Percentiles rank a stretch among this genome's conserved stretches.
Evolutionary conservation across 441 rosid genomes (phyloP).

Genomic region (Erodium texanum): DNA sequence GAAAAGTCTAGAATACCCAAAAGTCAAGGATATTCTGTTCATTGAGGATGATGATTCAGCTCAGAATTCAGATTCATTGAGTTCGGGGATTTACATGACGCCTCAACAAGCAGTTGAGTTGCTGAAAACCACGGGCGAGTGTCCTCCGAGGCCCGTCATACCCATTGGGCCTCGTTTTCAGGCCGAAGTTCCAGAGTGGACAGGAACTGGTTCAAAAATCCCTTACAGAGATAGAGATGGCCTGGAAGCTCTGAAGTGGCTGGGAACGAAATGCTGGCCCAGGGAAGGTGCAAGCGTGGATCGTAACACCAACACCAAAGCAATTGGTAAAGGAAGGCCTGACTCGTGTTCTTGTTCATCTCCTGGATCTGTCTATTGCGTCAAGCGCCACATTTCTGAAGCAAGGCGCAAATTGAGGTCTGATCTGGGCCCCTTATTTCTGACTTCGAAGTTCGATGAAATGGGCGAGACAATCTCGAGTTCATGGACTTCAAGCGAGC

Average conservation of each 20-base stretch:
- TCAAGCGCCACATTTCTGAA: slow-evolving; percentile 25
- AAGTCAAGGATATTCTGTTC: no score
- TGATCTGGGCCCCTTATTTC: slow-evolving; percentile 28
- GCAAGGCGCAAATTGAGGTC: slow-evolving; percentile 23
- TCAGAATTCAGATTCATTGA: slow-evolving; percentile 14
- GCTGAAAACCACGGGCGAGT: slow-evolving; percentile 13
- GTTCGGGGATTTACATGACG: slow-evolving; percentile 7
- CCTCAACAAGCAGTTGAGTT: slow-evolving; percentile 11
- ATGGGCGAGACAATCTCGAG: slow-evolving; percentile 30
- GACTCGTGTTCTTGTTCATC: slow-evolving; percentile 27
- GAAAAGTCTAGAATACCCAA: no score
- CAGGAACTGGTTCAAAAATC: slow-evolving; percentile 18
- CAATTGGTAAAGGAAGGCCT: slow-evolving; percentile 29
- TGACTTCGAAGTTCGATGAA: slow-evolving; percentile 33
- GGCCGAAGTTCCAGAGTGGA: slow-evolving; percentile 36
- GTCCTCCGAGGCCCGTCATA: slow-evolving; percentile 19
- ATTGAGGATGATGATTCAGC: slow-evolving; percentile 6
- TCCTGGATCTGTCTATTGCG: slow-evolving; percentile 27
- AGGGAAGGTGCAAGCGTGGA: slow-evolving; percentile 16
- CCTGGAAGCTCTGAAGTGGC: slow-evolving; percentile 29
- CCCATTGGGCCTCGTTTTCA: slow-evolving; percentile 35
- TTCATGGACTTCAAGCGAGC: slow-evolving; percentile 34
- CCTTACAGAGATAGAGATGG: no score
- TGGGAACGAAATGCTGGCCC: slow-evolving; percentile 36
- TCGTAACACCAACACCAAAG: slow-evolving; percentile 14